phyloP scores from a whole-genome alignment of 2,329 filamentous ascomycete species.

The Colletotrichum tabaci region DNA sequence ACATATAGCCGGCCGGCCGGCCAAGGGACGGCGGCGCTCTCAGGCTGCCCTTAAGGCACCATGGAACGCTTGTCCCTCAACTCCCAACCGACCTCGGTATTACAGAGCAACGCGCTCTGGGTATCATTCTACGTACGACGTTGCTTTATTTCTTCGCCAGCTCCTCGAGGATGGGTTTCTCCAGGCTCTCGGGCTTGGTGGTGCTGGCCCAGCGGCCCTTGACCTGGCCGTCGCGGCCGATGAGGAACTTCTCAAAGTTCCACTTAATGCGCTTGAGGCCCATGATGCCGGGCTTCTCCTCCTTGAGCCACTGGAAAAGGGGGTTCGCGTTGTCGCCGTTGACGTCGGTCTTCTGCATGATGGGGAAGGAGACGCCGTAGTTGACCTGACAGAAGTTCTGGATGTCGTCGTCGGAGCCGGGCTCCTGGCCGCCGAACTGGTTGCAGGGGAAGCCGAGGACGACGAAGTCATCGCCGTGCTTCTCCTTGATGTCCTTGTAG shows the following conservation, averaged over 20 bases:
- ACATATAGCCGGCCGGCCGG: neutral
- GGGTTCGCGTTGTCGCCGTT: slow-evolving; percentile 88
- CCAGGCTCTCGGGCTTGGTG: slow-evolving; percentile 86
- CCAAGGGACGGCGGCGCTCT: neutral
- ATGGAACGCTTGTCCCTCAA: neutral
- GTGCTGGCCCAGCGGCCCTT: slow-evolving; percentile 89
- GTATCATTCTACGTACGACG: slow-evolving; percentile 19
- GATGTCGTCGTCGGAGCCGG: slow-evolving; percentile 85
- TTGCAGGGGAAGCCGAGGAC: slow-evolving; percentile 99
- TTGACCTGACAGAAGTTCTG: slow-evolving; percentile 91
- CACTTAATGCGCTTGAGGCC: slow-evolving; percentile 96
- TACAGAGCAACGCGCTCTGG: slow-evolving; percentile 16
- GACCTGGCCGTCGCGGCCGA: slow-evolving; percentile 88
- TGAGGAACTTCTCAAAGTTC: slow-evolving; percentile 99
- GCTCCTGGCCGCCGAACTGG: slow-evolving; percentile 94
- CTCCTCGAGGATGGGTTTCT: slow-evolving; percentile 82
- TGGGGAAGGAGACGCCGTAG: slow-evolving; percentile 93
- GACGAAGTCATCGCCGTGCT: slow-evolving; percentile 82
- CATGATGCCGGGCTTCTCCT: slow-evolving; percentile 83
- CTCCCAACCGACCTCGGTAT: neutral
- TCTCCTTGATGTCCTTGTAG: slow-evolving; percentile 81
- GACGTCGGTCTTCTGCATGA: slow-evolving; percentile 93
- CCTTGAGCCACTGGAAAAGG: slow-evolving; percentile 83
- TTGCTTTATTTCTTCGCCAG: slow-evolving; percentile 64
- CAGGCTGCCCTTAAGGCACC: neutral